Conservation (phyloP, 805 yeast species). For the Yamadazyma ubonensis region DNA sequence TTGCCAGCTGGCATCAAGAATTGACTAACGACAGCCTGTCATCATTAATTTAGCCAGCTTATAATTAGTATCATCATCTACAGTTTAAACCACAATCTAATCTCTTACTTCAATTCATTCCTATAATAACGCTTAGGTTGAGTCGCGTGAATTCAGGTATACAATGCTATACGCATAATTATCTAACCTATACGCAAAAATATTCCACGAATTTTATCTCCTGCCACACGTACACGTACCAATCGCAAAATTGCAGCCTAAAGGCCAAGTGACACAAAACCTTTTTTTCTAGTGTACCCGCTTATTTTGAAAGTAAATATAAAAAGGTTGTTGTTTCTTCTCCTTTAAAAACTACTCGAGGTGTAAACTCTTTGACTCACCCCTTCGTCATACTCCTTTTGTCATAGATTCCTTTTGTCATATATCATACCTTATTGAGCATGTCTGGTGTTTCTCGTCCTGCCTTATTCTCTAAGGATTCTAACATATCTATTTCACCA, state of each 20-base stretch:
- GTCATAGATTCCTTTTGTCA: no score
- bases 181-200: not conserved
- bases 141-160: no score
- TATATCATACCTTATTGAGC: not conserved
- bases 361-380: constrained; percentile 1
- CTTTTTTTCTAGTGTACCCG: constrained; percentile 3
- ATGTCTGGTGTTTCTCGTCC: constrained; percentile 12
- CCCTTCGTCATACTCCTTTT: constrained; percentile 1
- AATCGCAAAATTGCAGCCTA: constrained; percentile 7
- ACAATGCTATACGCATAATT: not conserved
- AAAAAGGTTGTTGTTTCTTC: constrained; percentile 2
- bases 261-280: constrained; percentile 4
- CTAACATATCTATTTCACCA: constrained; percentile 11
- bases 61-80: no score
- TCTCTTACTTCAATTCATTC: no score
- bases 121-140: no score
- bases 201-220: constrained; percentile 8
- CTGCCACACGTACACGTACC: constrained; percentile 9
- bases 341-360: not conserved
- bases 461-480: constrained; percentile 12
- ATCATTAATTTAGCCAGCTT: no score
- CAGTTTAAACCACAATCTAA: no score
- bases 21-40: no score
- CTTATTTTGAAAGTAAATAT: constrained; percentile 4
- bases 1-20: no score